Conservation (phyloP, 2,329 filamentous ascomycete genomes). For the Dothistroma septosporum region DNA sequence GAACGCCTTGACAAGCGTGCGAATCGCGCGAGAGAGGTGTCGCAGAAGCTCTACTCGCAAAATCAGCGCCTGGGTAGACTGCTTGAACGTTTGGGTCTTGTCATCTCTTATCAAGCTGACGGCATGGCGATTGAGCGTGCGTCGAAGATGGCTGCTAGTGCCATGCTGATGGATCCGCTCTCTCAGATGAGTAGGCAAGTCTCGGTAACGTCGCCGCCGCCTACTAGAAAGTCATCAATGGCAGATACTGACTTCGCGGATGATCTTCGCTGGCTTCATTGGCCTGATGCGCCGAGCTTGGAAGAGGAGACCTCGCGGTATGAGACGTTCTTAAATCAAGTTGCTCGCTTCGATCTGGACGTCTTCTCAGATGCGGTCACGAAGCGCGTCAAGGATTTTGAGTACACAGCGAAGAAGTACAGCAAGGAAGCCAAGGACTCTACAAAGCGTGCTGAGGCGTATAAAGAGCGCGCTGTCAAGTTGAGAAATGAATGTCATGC, state of each 20-base stretch:
- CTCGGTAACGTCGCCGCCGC: constrained; percentile 55
- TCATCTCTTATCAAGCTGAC: constrained; percentile 65
- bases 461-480: constrained; percentile 79
- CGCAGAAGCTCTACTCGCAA: constrained; percentile 74
- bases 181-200: constrained; percentile 49
- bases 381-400: constrained; percentile 87
- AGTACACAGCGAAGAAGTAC: constrained; percentile 88
- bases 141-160: constrained; percentile 52
- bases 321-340: constrained; percentile 64
- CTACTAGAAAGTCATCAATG: constrained; percentile 51
- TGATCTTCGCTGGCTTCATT: constrained; percentile 73
- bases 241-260: constrained; percentile 24
- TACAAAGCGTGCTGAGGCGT: constrained; percentile 42
- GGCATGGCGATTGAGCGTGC: constrained; percentile 71
- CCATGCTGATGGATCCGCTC: constrained; percentile 40
- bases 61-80: constrained; percentile 80
- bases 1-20: constrained; percentile 66
- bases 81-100: constrained; percentile 81
- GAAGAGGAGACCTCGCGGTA: constrained; percentile 70
- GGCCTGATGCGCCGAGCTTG: constrained; percentile 67
- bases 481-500: constrained; percentile 83
- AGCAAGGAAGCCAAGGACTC: constrained; percentile 74
- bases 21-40: constrained; percentile 73
- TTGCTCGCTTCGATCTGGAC: constrained; percentile 78
- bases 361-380: constrained; percentile 78